Base-by-base conservation (phyloP, 805 yeast genomes). In the Candida sithepensis region DNA sequence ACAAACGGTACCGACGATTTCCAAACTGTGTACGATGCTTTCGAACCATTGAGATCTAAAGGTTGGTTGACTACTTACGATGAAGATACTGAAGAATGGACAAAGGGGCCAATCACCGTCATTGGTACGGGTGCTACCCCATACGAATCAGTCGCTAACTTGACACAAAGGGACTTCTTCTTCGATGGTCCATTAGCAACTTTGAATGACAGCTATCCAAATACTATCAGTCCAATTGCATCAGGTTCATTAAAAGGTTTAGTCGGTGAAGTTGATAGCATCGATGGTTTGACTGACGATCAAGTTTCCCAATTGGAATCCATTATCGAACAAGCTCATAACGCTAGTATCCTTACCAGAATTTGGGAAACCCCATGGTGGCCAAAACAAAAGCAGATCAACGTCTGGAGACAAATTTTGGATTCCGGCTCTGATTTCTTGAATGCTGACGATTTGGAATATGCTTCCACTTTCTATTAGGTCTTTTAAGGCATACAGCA, bases 291-390 rank as follows among this genome's bases (percentile, higher is more conserved):
- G 34, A 63, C 61, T 20, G 51, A 49, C 0, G 55, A 55, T 0
- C 79, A 78, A 48, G 46, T 57, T 39, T 47, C 39, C 1, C 54
- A 26, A 10, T 51, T 78, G 21, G 52, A 53, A 20, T 32, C 48
- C 3, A 53, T 52, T 23, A 61, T 78, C 19, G 64, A 65, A 9
- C 43, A 48, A 14, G 83, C 87, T 2, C 88, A 83, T 54, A 57
- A 63, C 2, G 49, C 66, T 42, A 78, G 79, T 12, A 56, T 84
- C 37, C 71, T 73, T 53, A 77, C 88, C 0, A 68, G 92, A 47
- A 68, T 84, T 26, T 85, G 91, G 91, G 90, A 83, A 18, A 81
- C 81, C 8, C 82, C 88, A 1, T 70, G 70, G 44, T 84, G 89
- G 89, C 90, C 91, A 3, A 60, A 62, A 2, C 50, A 56, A 13